Conservation (phyloP, 306 rosid genomes). For the cucumber (Cucumis sativus) region Cucumber_9930_V3 NC_026661.2:15012501-15013000, state of each 20-base stretch:
- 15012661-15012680: not conserved
- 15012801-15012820: not conserved
- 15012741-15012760: not conserved
- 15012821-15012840: too few relatives aligned
- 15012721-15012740: not conserved
- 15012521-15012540: too few relatives aligned
- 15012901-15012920: slow-evolving; percentile 10
- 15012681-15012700: not conserved
- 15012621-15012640: not conserved
- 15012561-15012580: too few relatives aligned
- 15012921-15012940: not conserved
- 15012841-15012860: not conserved
- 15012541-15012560: not conserved
- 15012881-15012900: not conserved
- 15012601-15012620: not conserved
- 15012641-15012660: not conserved
- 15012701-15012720: not conserved
- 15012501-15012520: too few relatives aligned
- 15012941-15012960: not conserved
- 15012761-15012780: not conserved
- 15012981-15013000: not conserved
- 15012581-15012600: not conserved
- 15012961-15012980: not conserved
- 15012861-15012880: not conserved
- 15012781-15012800: not conserved